phyloP scores from a whole-genome alignment of 176 grass and related monocot genomes.

The Canna indica region DNA sequence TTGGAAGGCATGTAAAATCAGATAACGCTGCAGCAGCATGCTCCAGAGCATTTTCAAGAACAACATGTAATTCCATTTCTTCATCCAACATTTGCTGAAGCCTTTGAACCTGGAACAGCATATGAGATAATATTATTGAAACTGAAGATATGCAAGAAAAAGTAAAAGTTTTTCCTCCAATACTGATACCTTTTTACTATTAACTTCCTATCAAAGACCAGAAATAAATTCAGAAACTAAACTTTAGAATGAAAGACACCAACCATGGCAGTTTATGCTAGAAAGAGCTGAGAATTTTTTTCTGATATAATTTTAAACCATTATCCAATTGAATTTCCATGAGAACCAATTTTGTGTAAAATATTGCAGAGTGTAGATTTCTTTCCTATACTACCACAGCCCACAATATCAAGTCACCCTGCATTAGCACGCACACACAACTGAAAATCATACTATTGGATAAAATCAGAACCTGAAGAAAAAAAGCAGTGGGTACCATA shows the following conservation, averaged over 20 bases:
- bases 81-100: conserved; percentile 61
- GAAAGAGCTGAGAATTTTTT: too few relatives aligned
- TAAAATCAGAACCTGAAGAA: too few relatives aligned
- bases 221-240: too few relatives aligned
- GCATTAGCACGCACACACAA: too few relatives aligned
- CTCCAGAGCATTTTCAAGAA: conserved; percentile 68
- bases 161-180: not conserved
- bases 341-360: not conserved
- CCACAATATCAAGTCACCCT: too few relatives aligned
- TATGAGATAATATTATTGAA: not conserved
- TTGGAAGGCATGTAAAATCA: conserved; percentile 69
- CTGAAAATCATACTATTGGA: too few relatives aligned
- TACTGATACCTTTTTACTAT: not conserved
- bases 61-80: conserved; percentile 59
- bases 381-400: not conserved
- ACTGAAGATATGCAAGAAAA: not conserved
- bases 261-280: too few relatives aligned
- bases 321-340: not conserved
- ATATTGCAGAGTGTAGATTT: not conserved
- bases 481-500: too few relatives aligned
- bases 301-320: too few relatives aligned
- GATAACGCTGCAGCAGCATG: conserved; percentile 70
- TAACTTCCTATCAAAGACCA: not conserved
- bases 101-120: conserved; percentile 38
- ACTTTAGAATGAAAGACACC: not conserved